Evolutionary conservation across 2,329 filamentous ascomycete species (phyloP).

Genomic region (Didymella pomorum): DNA sequence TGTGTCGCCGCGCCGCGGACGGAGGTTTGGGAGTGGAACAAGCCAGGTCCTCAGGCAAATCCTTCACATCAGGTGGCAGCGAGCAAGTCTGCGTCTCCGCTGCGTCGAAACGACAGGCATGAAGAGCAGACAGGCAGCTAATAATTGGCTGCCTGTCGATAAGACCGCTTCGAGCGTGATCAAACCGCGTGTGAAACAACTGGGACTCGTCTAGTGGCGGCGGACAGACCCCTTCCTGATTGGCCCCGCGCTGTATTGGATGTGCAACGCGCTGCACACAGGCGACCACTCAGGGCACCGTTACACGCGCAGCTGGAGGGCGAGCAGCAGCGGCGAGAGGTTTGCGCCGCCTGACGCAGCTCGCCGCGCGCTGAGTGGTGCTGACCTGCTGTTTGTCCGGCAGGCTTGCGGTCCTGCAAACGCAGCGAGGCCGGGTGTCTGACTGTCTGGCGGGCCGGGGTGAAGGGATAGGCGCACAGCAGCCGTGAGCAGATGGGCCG

Average conservation of each 20-base stretch:
- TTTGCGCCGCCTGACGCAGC: slow-evolving; percentile 6
- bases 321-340: slow-evolving; percentile 6
- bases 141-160: slow-evolving; percentile 19
- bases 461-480: slow-evolving; percentile 13
- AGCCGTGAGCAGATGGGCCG: slow-evolving; percentile 17
- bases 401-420: too few relatives aligned
- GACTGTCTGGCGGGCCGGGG: slow-evolving; percentile 17
- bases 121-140: slow-evolving; percentile 15
- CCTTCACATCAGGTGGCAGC: slow-evolving; percentile 16
- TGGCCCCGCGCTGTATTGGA: slow-evolving; percentile 39
- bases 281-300: slow-evolving; percentile 17
- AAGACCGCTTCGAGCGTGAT: slow-evolving; percentile 35
- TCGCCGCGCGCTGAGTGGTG: slow-evolving; percentile 22
- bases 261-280: slow-evolving; percentile 26
- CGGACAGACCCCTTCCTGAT: slow-evolving; percentile 26
- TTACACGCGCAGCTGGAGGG: slow-evolving; percentile 24
- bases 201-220: slow-evolving; percentile 30
- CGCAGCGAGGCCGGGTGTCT: slow-evolving; percentile 8
- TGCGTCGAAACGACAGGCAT: slow-evolving; percentile 20
- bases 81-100: slow-evolving; percentile 5
- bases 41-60: not conserved
- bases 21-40: slow-evolving; percentile 17
- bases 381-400: slow-evolving; percentile 4
- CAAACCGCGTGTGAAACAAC: slow-evolving; percentile 47
- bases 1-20: slow-evolving; percentile 6